A percentile compares a stretch with the other conserved stretches of the same genome.
phyloP scores from a whole-genome alignment of 2,329 filamentous ascomycete species.

The Juglanconis oblonga region DNA sequence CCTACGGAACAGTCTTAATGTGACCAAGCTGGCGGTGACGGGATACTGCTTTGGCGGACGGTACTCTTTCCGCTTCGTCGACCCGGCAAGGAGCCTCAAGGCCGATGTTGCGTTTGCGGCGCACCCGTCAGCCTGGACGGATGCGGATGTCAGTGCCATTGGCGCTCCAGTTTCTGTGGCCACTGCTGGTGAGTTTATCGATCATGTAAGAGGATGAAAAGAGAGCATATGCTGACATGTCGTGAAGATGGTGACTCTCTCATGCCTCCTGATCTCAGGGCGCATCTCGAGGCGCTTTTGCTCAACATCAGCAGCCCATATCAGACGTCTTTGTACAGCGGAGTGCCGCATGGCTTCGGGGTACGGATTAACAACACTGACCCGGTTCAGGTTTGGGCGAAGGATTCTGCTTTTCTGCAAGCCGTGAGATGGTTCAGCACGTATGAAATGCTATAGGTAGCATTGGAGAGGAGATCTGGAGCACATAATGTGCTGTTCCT shows the following conservation, averaged over 20 bases:
- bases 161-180: slow-evolving; percentile 3
- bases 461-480: not conserved
- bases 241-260: slow-evolving; percentile 6
- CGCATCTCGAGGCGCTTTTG: slow-evolving; percentile 4
- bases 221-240: not conserved
- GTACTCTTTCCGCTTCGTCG: slow-evolving; percentile 14
- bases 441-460: not conserved
- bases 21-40: slow-evolving; percentile 3
- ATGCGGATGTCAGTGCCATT: slow-evolving; percentile 6
- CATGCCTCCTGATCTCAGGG: not conserved
- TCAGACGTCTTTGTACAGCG: slow-evolving; percentile 3
- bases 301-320: slow-evolving; percentile 12
- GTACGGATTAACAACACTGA: slow-evolving; percentile 12
- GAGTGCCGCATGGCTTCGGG: slow-evolving; percentile 11
- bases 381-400: slow-evolving; percentile 10
- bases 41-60: slow-evolving; percentile 15
- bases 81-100: slow-evolving; percentile 8
- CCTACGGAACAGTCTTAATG: not conserved
- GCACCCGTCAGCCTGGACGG: slow-evolving; percentile 1
- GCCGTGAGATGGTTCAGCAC: slow-evolving; percentile 15
- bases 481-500: not conserved
- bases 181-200: slow-evolving; percentile 3
- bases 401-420: slow-evolving; percentile 13
- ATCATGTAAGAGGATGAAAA: not conserved
- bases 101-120: slow-evolving; percentile 14